Evolutionary conservation across 176 grass and related monocot genomes (phyloP).

Genomic region (Aegilops tauschii): DNA sequence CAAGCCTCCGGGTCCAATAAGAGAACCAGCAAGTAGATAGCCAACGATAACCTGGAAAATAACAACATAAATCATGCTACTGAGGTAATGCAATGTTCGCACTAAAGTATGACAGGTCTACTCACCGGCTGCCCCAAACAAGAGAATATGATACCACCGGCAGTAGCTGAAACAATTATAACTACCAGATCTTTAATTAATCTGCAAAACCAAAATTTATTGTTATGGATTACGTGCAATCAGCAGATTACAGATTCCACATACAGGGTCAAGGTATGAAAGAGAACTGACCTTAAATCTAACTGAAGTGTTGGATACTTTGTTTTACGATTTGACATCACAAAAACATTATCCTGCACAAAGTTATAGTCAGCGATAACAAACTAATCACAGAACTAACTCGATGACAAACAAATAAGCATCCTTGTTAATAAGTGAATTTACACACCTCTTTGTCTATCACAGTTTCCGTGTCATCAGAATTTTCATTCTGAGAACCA

Average conservation of each 20-base stretch:
- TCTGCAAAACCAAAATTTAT: constrained; percentile 53
- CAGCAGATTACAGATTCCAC: constrained; percentile 22
- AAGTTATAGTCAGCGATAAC: constrained; percentile 8
- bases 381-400: constrained; percentile 4
- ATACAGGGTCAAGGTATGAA: constrained; percentile 22
- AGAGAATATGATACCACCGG: constrained; percentile 89
- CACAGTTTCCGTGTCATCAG: constrained; percentile 92
- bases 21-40: constrained; percentile 97
- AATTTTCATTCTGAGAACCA: constrained; percentile 72
- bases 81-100: background rate
- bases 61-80: constrained; percentile 31
- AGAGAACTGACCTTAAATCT: constrained; percentile 63
- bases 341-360: constrained; percentile 96
- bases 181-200: constrained; percentile 98
- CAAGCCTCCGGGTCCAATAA: constrained; percentile 88
- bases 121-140: constrained; percentile 87
- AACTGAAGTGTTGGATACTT: constrained; percentile 97
- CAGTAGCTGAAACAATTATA: constrained; percentile 95
- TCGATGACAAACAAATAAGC: background rate
- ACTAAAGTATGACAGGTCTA: constrained; percentile 32
- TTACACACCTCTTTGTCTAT: constrained; percentile 89
- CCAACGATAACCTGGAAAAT: constrained; percentile 88
- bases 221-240: background rate
- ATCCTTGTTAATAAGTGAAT: background rate
- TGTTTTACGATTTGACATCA: constrained; percentile 99